Evolutionary conservation across 83 land plant species (phyloP).

Genomic region (Picea abies): DNA sequence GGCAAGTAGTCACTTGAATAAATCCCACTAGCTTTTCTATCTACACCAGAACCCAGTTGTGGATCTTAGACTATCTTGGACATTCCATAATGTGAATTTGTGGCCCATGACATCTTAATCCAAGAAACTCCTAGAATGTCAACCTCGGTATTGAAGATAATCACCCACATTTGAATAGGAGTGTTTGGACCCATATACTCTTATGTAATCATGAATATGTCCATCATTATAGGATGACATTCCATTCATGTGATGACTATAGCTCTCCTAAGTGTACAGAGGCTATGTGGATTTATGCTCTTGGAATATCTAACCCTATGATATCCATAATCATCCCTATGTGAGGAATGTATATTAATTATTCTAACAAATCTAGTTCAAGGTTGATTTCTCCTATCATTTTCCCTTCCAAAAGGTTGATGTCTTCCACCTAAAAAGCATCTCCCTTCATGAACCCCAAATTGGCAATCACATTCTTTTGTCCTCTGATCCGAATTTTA

Average conservation of each 20-base stretch:
- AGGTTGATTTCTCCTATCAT: not conserved
- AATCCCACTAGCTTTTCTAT: no score
- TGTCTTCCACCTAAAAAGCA: not conserved
- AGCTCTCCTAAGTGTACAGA: constrained; percentile 16
- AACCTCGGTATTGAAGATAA: no score
- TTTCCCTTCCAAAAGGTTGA: not conserved
- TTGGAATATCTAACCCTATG: not conserved
- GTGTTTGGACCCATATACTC: constrained; percentile 26
- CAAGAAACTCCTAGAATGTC: no score
- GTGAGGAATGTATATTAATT: constrained; percentile 7
- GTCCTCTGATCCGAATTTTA: no score
- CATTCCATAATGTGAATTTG: no score
- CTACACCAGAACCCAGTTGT: no score
- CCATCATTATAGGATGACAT: constrained; percentile 18
- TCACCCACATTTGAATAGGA: not conserved
- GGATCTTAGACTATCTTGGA: no score
- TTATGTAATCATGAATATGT: constrained; percentile 17
- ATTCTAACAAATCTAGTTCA: constrained; percentile 16
- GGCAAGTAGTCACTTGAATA: no score
- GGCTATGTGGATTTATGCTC: not conserved
- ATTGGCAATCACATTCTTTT: not conserved
- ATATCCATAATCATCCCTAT: constrained; percentile 19
- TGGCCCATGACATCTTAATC: no score
- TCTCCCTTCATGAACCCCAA: not conserved
- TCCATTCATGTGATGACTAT: constrained; percentile 16